phyloP scores from a whole-genome alignment of 257 asterid species.

The Rubia yunnanensis region DNA sequence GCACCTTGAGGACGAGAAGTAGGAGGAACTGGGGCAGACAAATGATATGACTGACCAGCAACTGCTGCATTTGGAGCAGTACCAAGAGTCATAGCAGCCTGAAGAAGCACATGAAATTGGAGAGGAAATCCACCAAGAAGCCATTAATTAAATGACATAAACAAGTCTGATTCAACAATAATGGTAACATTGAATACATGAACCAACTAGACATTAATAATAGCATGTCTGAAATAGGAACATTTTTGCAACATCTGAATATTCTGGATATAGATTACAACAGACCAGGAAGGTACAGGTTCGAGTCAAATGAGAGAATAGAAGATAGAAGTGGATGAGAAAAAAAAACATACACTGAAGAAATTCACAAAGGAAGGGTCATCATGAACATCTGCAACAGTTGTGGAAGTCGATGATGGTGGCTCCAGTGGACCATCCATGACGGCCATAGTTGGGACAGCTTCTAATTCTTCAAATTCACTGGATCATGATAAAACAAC shows the following conservation, averaged over 20 bases:
- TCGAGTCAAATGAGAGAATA: neutral
- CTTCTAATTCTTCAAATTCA: slow-evolving; percentile 89
- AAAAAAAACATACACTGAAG: slow-evolving; percentile 55
- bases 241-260: neutral
- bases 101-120: slow-evolving; percentile 12
- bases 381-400: slow-evolving; percentile 49
- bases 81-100: slow-evolving; percentile 58
- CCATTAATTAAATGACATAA: neutral
- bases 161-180: neutral
- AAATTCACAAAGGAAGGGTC: slow-evolving; percentile 78
- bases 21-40: slow-evolving; percentile 28
- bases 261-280: neutral
- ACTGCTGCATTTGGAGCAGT: slow-evolving; percentile 40
- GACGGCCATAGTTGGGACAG: slow-evolving; percentile 75
- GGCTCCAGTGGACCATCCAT: slow-evolving; percentile 92
- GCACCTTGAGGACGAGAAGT: slow-evolving; percentile 40
- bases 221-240: neutral
- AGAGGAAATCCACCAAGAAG: neutral
- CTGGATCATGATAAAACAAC: slow-evolving; percentile 28
- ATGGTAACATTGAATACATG: neutral
- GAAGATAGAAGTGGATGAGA: neutral
- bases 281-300: neutral
- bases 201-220: neutral
- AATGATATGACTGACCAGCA: slow-evolving; percentile 42
- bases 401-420: slow-evolving; percentile 40